Percentiles rank a stretch among this genome's conserved stretches.
phyloP scores from a whole-genome alignment of 257 asterid genomes.

The Datura wrightii region DNA sequence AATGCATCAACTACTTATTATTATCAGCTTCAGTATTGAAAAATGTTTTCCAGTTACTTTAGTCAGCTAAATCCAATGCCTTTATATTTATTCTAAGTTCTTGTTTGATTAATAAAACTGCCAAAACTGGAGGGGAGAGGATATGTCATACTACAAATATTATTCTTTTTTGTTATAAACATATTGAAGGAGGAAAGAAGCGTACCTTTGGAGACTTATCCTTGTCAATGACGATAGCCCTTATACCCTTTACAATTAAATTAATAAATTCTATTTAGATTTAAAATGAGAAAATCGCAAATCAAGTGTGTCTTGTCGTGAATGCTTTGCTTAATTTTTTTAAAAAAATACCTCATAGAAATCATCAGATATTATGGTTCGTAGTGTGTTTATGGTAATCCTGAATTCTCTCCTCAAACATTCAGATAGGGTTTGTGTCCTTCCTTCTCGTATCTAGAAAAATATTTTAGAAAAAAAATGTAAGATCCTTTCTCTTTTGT shows the following conservation, averaged over 20 bases:
- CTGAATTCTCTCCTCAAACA: conserved; percentile 84
- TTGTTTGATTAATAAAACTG: background rate
- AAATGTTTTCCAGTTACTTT: no score
- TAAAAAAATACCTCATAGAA: conserved; percentile 74
- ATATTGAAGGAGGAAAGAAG: background rate
- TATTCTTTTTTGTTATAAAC: background rate
- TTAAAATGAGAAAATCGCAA: background rate
- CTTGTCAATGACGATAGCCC: background rate
- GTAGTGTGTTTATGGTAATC: conserved; percentile 71
- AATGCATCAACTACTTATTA: background rate
- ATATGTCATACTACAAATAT: background rate
- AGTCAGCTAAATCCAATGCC: background rate
- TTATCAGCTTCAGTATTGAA: no score
- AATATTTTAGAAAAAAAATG: background rate
- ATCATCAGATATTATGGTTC: conserved; percentile 62
- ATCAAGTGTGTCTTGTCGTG: no score
- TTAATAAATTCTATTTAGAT: background rate
- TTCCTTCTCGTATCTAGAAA: conserved; percentile 74
- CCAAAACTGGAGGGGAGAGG: background rate
- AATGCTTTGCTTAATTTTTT: background rate
- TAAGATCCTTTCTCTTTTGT: background rate
- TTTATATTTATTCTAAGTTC: background rate
- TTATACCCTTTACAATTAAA: background rate
- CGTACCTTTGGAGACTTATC: conserved; percentile 2
- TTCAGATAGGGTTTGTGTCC: conserved; percentile 66